phyloP scores from a whole-genome alignment of 768 basidiomycete genomes.

The Obba rivulosa region DNA sequence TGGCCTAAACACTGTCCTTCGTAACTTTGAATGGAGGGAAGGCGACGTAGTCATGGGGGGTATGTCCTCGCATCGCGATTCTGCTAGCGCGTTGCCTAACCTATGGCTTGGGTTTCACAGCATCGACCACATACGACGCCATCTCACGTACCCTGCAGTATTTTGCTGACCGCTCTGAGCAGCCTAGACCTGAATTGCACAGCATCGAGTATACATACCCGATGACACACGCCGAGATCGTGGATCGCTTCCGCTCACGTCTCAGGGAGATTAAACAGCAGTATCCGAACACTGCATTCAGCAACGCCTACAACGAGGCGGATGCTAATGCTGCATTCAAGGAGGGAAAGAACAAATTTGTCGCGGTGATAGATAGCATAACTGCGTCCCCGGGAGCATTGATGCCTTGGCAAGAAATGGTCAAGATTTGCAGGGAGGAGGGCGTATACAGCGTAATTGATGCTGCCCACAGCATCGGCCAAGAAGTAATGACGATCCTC shows the following conservation, averaged over 20 bases:
- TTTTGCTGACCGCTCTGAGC: conserved; percentile 42
- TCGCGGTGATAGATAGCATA: conserved; percentile 69
- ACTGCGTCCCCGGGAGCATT: conserved; percentile 53
- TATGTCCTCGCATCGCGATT: neutral
- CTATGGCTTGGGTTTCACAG: conserved; percentile 4
- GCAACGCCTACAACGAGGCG: conserved; percentile 7
- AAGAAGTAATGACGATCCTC: conserved; percentile 34
- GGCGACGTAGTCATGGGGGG: conserved; percentile 56
- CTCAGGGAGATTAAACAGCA: conserved; percentile 25
- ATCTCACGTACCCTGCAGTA: conserved; percentile 46
- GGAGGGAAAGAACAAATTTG: conserved; percentile 37
- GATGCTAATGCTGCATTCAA: neutral
- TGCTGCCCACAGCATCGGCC: conserved; percentile 76
- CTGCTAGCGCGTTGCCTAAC: neutral
- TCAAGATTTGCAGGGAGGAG: conserved; percentile 56
- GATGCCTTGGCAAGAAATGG: conserved; percentile 70
- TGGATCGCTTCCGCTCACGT: conserved; percentile 41
- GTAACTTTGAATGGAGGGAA: conserved; percentile 62
- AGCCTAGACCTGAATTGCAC: conserved; percentile 45
- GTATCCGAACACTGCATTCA: conserved; percentile 8
- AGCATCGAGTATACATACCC: conserved; percentile 51
- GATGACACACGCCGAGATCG: conserved; percentile 44
- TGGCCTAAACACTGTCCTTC: conserved; percentile 60
- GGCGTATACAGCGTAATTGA: conserved; percentile 68
- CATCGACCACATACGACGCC: conserved; percentile 46